Evolutionary conservation across 306 rosid species (phyloP).

Genomic region (Castanopsis chinensis): DNA sequence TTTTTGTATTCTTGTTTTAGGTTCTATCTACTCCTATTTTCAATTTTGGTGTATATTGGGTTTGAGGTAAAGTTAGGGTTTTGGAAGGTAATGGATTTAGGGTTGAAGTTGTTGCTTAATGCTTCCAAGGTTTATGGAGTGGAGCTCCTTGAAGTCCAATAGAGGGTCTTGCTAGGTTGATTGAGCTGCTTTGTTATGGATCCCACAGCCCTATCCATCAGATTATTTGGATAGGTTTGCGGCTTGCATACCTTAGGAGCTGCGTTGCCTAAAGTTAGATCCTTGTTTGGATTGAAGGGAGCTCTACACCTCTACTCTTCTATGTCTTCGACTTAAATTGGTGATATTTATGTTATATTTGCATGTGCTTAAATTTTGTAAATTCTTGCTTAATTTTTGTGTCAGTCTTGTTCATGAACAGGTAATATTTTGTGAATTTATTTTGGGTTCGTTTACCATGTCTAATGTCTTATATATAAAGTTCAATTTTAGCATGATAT

Average conservation of each 20-base stretch:
- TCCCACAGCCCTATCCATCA: slow-evolving; percentile 71
- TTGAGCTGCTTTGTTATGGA: slow-evolving; percentile 92
- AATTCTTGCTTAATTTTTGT: too few relatives aligned
- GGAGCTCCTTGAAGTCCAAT: slow-evolving; percentile 97
- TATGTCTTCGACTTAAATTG: not conserved
- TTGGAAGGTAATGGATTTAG: not conserved
- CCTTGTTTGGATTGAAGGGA: slow-evolving; percentile 99
- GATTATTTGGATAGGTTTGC: slow-evolving; percentile 41
- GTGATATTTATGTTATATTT: not conserved
- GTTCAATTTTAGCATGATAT: too few relatives aligned
- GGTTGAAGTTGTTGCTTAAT: not conserved
- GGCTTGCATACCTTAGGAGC: slow-evolving; percentile 95
- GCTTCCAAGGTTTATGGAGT: slow-evolving; percentile 24
- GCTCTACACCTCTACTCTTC: slow-evolving; percentile 59
- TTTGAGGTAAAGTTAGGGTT: not conserved
- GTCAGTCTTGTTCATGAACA: too few relatives aligned
- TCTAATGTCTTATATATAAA: too few relatives aligned
- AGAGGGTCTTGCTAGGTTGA: slow-evolving; percentile 62
- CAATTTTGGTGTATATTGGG: not conserved
- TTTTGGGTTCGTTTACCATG: too few relatives aligned
- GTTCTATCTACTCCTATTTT: not conserved
- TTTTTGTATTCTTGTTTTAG: too few relatives aligned
- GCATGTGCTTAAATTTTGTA: too few relatives aligned
- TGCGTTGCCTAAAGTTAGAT: slow-evolving; percentile 39
- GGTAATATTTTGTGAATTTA: too few relatives aligned